Conservation (phyloP, 257 asterid genomes). For the Petunia axillaris region DNA sequence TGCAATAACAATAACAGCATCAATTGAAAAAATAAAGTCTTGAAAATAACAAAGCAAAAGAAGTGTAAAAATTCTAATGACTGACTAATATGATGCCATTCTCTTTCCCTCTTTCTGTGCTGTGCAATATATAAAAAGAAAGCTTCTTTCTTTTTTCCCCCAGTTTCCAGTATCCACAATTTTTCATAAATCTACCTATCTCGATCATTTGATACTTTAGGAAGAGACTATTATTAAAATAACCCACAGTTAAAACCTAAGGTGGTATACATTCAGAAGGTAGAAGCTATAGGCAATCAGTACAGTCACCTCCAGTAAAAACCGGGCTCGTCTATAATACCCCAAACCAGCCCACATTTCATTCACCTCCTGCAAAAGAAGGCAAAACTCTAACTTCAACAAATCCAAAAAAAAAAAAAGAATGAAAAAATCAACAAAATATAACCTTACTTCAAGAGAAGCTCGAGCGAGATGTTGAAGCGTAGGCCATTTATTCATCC, state of each 20-base stretch:
- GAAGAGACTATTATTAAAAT: background rate
- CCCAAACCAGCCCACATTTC: conserved; percentile 99
- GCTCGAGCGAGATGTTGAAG: conserved; percentile 80
- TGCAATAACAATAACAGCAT: background rate
- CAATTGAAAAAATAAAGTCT: background rate
- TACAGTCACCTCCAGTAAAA: conserved; percentile 73
- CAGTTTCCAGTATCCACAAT: no score
- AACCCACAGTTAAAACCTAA: background rate
- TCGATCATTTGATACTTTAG: no score
- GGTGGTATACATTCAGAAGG: background rate
- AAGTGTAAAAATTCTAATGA: background rate
- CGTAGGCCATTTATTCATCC: conserved; percentile 97
- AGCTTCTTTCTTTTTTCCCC: no score
- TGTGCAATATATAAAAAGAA: no score
- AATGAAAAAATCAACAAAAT: background rate
- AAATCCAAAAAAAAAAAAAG: background rate
- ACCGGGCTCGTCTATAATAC: conserved; percentile 83
- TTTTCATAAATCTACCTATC: no score
- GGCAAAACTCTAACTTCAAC: background rate
- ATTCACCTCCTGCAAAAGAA: conserved; percentile 83
- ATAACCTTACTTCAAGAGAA: conserved; percentile 64
- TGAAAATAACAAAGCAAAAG: background rate
- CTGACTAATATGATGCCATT: no score
- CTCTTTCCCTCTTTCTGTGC: no score
- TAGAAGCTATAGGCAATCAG: background rate